Evolutionary conservation across 2,329 filamentous ascomycete species (phyloP).

Genomic region (Coniochaeta sp.): DNA sequence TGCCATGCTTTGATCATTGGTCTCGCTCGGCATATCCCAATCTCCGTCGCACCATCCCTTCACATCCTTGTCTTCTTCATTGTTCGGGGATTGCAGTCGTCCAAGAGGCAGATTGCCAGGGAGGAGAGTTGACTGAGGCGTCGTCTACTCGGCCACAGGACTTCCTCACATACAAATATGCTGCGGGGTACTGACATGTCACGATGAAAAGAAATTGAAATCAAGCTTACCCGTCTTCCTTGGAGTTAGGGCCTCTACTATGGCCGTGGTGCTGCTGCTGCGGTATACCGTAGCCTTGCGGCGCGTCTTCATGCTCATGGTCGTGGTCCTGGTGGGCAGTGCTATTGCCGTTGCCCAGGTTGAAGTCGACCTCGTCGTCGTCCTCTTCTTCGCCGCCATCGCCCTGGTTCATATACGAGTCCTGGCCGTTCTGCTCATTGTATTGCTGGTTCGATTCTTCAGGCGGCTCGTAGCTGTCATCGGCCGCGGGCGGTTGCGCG

Average conservation of each 20-base stretch:
- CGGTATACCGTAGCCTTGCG: conserved; percentile 19
- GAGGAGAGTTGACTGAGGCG: not conserved
- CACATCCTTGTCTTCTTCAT: not conserved
- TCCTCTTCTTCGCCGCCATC: conserved; percentile 34
- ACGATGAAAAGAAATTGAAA: conserved; percentile 1
- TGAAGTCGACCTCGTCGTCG: conserved; percentile 47
- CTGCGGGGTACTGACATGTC: not conserved
- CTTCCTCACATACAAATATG: conserved; percentile 1
- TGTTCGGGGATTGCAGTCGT: not conserved
- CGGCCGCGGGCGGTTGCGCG: conserved; percentile 7
- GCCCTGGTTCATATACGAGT: conserved; percentile 28
- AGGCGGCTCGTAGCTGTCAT: conserved; percentile 18
- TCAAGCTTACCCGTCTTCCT: conserved; percentile 82
- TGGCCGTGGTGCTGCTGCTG: conserved; percentile 20
- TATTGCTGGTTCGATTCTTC: conserved; percentile 18
- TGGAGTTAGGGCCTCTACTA: conserved; percentile 57
- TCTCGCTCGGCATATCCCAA: not conserved
- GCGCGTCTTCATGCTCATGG: conserved; percentile 4
- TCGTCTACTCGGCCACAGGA: not conserved
- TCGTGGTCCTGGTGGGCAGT: conserved; percentile 17
- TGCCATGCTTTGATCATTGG: not conserved
- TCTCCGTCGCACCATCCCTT: not conserved
- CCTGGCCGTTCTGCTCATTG: conserved; percentile 23
- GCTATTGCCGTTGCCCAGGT: conserved; percentile 28
- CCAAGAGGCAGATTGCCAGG: not conserved